Base-by-base conservation (phyloP, 768 basidiomycete species). In the Phaeotremella fagi region DNA sequence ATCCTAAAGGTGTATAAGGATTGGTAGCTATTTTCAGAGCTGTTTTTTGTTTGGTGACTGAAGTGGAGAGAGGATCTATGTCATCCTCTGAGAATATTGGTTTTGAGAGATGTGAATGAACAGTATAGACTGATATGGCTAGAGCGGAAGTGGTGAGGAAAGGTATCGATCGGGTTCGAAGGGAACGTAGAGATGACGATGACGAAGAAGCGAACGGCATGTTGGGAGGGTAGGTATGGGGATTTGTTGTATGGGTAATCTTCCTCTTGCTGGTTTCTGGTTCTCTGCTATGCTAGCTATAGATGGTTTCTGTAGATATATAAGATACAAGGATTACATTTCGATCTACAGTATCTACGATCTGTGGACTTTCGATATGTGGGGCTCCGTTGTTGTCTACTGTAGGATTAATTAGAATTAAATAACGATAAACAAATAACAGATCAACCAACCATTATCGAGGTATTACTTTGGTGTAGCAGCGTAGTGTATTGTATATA, bases 1-100 rank as follows among this genome's bases (percentile, higher is more conserved):
- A 74, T 37, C 62, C 71, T 22, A 64, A 52, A 12, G 62, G 59
- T n/a, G 59, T 50, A 45, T 61, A 66, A 15, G 65, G 66, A 16
- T 57, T 55, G 9, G 60, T 38, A 12, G 55, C 45, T 4, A 54
- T 24, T 7, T 45, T 45, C 3, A 45, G 20, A 23, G 43, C 22
- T 33, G 52, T 52, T 2, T 33, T 12, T 24, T 45, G 41, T 42
- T 63, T 60, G 48, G 58, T 59, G 36, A 53, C 36, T n/a, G 52
- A 25, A 15, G 51, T 50, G 4, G 57, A 45, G 12, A 56, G 22
- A 1, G 57, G 33, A 41, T 64, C 56, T n/a, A 42, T 20, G 11
- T 27, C 31, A 7, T 42, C 36, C 4, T 58, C 61, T 15, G 46
- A 12, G 15, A 52, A 23, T 22, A 59, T 7, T 18, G 56, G 56